Evolutionary conservation across 257 asterid species (phyloP).

Genomic region (Forsythia viridissima): DNA sequence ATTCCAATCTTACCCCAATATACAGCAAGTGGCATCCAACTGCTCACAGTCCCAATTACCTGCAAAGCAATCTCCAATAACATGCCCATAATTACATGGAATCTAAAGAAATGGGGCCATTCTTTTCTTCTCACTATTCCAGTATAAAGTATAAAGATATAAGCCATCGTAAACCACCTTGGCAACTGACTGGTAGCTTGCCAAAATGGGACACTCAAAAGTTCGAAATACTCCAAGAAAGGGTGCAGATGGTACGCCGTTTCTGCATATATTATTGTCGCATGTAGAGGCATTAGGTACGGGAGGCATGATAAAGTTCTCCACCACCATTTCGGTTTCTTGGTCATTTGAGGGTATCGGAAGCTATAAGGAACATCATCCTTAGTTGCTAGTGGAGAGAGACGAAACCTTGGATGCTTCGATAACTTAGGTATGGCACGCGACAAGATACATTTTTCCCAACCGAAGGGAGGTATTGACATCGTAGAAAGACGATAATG

Average conservation of each 20-base stretch:
- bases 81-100: slow-evolving; percentile 89
- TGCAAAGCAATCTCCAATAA: slow-evolving; percentile 82
- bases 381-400: slow-evolving; percentile 58
- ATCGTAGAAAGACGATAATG: slow-evolving; percentile 47
- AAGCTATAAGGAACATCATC: slow-evolving; percentile 58
- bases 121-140: slow-evolving; percentile 86
- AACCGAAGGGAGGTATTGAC: slow-evolving; percentile 47
- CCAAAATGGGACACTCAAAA: slow-evolving; percentile 68
- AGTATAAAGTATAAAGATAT: slow-evolving; percentile 72
- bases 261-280: slow-evolving; percentile 86
- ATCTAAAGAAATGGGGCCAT: slow-evolving; percentile 92
- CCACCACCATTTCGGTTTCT: slow-evolving; percentile 87
- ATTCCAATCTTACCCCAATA: slow-evolving; percentile 90
- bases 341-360: slow-evolving; percentile 73
- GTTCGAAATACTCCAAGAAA: slow-evolving; percentile 69
- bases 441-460: slow-evolving; percentile 48
- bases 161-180: slow-evolving; percentile 82
- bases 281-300: slow-evolving; percentile 85
- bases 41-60: slow-evolving; percentile 74
- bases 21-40: slow-evolving; percentile 69
- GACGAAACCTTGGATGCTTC: slow-evolving; percentile 20
- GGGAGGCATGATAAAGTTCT: slow-evolving; percentile 87
- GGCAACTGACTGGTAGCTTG: slow-evolving; percentile 67
- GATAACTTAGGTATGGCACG: slow-evolving; percentile 42
- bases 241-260: slow-evolving; percentile 78